phyloP scores from a whole-genome alignment of 441 rosid species.

The Melastoma candidum region DNA sequence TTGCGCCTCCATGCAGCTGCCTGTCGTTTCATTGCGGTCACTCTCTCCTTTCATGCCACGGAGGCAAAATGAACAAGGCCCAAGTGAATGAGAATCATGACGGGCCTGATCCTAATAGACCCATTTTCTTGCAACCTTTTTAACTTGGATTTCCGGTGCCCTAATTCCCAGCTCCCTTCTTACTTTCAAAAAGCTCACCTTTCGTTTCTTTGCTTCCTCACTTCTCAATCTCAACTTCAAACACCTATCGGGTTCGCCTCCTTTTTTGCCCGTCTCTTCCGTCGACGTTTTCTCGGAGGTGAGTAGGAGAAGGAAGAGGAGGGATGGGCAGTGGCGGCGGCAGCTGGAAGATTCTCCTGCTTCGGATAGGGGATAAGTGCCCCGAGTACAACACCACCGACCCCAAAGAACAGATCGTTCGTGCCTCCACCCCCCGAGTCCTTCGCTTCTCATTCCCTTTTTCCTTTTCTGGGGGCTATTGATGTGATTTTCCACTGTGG shows the following conservation, averaged over 20 bases:
- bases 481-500: constrained; percentile 1
- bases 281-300: not conserved
- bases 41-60: too few species aligned
- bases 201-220: not conserved
- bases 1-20: too few species aligned
- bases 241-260: not conserved
- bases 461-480: not conserved
- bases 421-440: constrained; percentile 12
- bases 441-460: not conserved
- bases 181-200: not conserved
- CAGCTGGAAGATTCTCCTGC: constrained; percentile 82
- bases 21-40: too few species aligned
- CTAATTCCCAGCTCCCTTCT: not conserved
- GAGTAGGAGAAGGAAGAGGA: not conserved
- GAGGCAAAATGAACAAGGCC: too few species aligned
- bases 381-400: too few species aligned
- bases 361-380: constrained; percentile 48
- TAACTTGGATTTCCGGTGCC: not conserved
- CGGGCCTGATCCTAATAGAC: not conserved
- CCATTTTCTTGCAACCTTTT: constrained; percentile 4
- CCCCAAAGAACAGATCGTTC: too few species aligned
- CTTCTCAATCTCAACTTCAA: not conserved
- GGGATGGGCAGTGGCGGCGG: constrained; percentile 10
- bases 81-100: too few species aligned
- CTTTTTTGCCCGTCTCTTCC: not conserved